Base-by-base conservation (phyloP, 768 basidiomycete species). In the Kwoniella europaea region DNA sequence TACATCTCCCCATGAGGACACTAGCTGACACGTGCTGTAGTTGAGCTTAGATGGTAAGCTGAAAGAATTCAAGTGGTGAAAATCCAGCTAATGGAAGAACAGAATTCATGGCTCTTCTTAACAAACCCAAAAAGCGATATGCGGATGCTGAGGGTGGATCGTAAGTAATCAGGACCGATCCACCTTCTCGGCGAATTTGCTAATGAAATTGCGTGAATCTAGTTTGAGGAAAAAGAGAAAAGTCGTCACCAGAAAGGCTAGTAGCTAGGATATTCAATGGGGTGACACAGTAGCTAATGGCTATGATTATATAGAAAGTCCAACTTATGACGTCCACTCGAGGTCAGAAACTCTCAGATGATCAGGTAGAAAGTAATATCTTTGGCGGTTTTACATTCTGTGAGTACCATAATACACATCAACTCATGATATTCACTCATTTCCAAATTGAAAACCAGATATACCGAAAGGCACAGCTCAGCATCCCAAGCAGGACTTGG, bases 351-450 rank as follows among this genome's bases (percentile, higher is more conserved):
- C 82, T 90, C 13, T 88, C 87, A 73, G 87, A 88, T 7, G 86
- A 93, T 22, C 73, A 87, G 50, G 86, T 89, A 6, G 86, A 90
- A 74, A 88, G 88, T 5, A 84, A 89, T 29, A 80, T 97, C 18
- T 93, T 98, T 76, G 85, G 88, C 15, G 91, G 87, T 27, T 86
- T 90, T 84, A 91, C 87, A 64, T 96, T 98, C 79, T 89, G 95
- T n/a, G n/a, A n/a, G n/a, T n/a, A n/a, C n/a, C n/a, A n/a, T n/a
- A n/a, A n/a, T n/a, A n/a, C n/a, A n/a, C n/a, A n/a, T n/a, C n/a
- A n/a, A n/a, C n/a, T n/a, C n/a, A n/a, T n/a, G 24, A 54, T 41
- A 7, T 3, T 50, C 2, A 1, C 46, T 50, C 1, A 50, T 50
- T 50, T 15, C 1, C 58, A 58, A 44, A 44, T 63, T 73, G 62